Conservation (phyloP, 106 monocot species). For the Dendrobium catenatum region DNA sequence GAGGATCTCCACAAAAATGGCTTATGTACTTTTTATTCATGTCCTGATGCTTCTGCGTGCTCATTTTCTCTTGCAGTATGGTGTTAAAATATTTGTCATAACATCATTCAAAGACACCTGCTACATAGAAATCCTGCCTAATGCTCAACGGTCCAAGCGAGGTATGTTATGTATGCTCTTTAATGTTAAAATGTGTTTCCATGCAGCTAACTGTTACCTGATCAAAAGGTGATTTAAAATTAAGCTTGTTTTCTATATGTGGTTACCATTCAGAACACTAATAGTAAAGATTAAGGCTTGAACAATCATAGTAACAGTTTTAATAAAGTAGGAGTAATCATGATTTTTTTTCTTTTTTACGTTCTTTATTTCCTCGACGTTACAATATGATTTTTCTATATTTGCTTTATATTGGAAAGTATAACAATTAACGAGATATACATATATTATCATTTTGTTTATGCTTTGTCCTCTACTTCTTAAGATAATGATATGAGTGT, state of each 20-base stretch:
- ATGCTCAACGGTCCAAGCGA: slow-evolving; percentile 68
- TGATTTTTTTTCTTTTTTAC: background rate
- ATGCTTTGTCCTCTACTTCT: too few relatives aligned
- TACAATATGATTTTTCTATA: too few relatives aligned
- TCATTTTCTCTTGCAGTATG: slow-evolving; percentile 57
- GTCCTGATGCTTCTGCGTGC: background rate
- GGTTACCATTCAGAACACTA: background rate
- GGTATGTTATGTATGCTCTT: slow-evolving; percentile 31
- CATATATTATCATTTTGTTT: background rate
- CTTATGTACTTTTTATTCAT: background rate
- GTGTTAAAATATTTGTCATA: slow-evolving; percentile 85
- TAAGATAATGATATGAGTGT: too few relatives aligned
- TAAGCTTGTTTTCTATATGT: background rate
- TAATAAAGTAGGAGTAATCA: background rate
- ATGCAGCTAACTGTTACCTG: background rate
- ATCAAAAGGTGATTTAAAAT: background rate
- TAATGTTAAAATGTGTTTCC: background rate
- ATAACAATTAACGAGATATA: too few relatives aligned
- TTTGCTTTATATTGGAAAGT: too few relatives aligned
- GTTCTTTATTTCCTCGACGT: background rate
- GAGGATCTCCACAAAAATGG: background rate
- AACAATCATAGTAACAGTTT: background rate
- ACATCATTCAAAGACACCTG: slow-evolving; percentile 96
- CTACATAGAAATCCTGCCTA: slow-evolving; percentile 86
- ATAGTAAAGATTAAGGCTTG: background rate